Percentiles rank a stretch among this genome's conserved stretches.
phyloP scores from a whole-genome alignment of 345 rosid genomes.

The Gossypium longicalyx region DNA sequence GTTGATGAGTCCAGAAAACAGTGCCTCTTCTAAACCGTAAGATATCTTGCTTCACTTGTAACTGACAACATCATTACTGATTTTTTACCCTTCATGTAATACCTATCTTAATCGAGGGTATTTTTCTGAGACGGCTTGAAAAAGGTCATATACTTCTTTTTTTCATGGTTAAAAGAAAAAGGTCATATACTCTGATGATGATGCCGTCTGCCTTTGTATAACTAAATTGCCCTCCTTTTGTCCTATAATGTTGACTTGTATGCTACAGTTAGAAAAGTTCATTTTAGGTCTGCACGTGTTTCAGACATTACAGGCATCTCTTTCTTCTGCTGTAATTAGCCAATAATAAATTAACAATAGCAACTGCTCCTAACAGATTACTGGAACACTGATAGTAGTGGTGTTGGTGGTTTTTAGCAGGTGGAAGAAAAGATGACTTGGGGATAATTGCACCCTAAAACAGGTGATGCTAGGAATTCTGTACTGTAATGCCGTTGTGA shows the following conservation, averaged over 20 bases:
- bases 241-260: no score
- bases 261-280: no score
- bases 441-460: not conserved
- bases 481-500: not conserved
- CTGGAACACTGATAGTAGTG: not conserved
- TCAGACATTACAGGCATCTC: no score
- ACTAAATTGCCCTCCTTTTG: no score
- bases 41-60: conserved; percentile 17
- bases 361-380: not conserved
- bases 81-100: not conserved
- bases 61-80: not conserved
- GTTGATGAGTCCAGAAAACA: conserved; percentile 25
- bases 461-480: not conserved
- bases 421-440: not conserved
- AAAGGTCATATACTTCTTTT: no score
- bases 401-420: conserved; percentile 7
- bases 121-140: no score
- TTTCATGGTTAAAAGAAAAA: no score
- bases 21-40: conserved; percentile 34
- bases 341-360: not conserved
- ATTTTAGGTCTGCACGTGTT: no score
- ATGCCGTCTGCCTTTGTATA: no score
- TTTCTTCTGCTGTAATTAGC: not conserved
- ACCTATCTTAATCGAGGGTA: not conserved
- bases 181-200: not conserved